Evolutionary conservation across 495 filamentous ascomycete species (phyloP), one percentile per base, ranked within the genome.

Genomic region (Staphylotrichum tortipilum): DNA sequence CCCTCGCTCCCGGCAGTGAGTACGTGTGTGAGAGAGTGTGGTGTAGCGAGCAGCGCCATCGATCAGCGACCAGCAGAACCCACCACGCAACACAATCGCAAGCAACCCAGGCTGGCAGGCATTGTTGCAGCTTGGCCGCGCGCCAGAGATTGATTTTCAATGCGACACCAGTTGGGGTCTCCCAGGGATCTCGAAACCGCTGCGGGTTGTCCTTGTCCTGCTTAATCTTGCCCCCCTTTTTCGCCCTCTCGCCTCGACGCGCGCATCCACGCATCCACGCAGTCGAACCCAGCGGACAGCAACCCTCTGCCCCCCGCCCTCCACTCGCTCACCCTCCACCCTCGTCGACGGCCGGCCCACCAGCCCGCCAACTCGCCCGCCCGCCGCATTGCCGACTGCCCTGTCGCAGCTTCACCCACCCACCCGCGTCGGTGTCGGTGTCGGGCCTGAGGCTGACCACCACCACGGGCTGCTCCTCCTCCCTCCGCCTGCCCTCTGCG

Each of bases 141-240:
- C 43, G 48, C 44, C 19, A 52, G 50, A 55, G 56, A 12, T 37
- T 29, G 21, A 47, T 38, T 46, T 49, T 66, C 57, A 57, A 72
- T 75, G 70, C 70, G 64, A 71, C 70, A 67, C 61, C 61, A 66
- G 70, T 71, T 65, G 68, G 72, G 70, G 68, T 66, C 63, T 54
- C 63, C 62, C 57, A 64, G 63, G 68, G 65, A 66, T 64, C 65
- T 73, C 70, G 69, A 74, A 72, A 69, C 66, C 57, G 37, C 59
- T 23, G 65, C 60, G 66, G 63, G 65, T 50, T 62, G 57, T 62
- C 61, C 65, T 50, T 62, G 57, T 62, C 61, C 58, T 66, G 63
- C 53, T 63, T 61, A 42, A 38, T 61, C 66, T 62, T 62, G 58
- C 59, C 29, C 46, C 24, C 38, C 42, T 34, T 31, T 33, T 21